Conservation (phyloP, 1,139 yeast genomes). For the Pichia sp. region DNA sequence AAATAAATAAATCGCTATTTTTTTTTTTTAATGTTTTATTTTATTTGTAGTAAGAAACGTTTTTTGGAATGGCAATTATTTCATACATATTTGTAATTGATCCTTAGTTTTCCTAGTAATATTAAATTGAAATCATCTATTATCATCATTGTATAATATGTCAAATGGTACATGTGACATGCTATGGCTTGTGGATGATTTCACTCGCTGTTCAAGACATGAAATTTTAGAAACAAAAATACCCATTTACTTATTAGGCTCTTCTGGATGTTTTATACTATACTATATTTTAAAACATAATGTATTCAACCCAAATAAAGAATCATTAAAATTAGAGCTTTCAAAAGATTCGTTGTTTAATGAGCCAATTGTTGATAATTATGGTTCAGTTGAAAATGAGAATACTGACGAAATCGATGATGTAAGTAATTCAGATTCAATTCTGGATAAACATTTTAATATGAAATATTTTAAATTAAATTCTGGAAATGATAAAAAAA, state of each 20-base stretch:
- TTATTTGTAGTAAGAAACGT: no score
- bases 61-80: no score
- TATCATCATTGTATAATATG: no score
- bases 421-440: not conserved
- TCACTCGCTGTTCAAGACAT: conserved; percentile 42
- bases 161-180: conserved; percentile 10
- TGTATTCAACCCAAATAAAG: not conserved
- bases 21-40: no score
- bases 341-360: not conserved
- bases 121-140: no score
- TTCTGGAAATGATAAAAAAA: conserved; percentile 43
- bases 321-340: not conserved
- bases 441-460: conserved; percentile 47
- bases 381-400: conserved; percentile 1
- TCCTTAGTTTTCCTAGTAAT: no score
- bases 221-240: conserved; percentile 30
- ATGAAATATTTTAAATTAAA: conserved; percentile 39
- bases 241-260: conserved; percentile 2
- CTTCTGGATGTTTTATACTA: conserved; percentile 3
- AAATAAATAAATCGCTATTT: no score
- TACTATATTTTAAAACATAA: conserved; percentile 1
- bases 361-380: not conserved
- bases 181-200: conserved; percentile 38
- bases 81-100: no score
- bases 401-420: not conserved